Percentiles rank a stretch among this genome's conserved stretches.
phyloP scores from a whole-genome alignment of 1,139 yeast genomes.

The Zhuliangozyma parablackwelliae region DNA sequence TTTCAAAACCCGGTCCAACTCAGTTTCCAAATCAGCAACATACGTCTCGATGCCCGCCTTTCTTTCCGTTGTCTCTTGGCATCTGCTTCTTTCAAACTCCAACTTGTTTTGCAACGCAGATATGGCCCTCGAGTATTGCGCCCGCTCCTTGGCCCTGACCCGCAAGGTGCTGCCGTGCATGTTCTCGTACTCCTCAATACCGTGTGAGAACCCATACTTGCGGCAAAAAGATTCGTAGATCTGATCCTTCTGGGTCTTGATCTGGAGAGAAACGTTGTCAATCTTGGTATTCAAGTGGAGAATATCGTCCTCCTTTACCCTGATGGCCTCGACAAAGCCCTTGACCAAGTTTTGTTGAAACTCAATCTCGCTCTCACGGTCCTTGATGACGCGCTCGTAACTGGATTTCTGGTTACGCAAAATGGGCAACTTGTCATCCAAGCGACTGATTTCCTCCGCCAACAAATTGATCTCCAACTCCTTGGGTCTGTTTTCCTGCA shows the following conservation, averaged over 20 bases:
- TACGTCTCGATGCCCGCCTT: slow-evolving; percentile 32
- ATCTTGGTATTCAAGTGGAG: slow-evolving; percentile 29
- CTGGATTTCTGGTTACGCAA: slow-evolving; percentile 49
- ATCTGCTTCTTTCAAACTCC: slow-evolving; percentile 58
- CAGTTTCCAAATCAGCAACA: slow-evolving; percentile 27
- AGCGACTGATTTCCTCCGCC: slow-evolving; percentile 46
- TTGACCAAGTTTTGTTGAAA: slow-evolving; percentile 35
- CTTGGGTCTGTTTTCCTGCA: slow-evolving; percentile 48
- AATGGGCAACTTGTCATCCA: slow-evolving; percentile 53
- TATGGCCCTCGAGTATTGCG: slow-evolving; percentile 57
- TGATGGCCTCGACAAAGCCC: slow-evolving; percentile 16
- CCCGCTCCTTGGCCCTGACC: slow-evolving; percentile 58
- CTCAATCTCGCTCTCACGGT: slow-evolving; percentile 51
- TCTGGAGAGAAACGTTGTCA: slow-evolving; percentile 19
- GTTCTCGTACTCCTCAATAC: slow-evolving; percentile 63
- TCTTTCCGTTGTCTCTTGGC: slow-evolving; percentile 47
- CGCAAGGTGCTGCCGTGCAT: slow-evolving; percentile 61
- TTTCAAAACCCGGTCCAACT: slow-evolving; percentile 24
- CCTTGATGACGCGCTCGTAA: slow-evolving; percentile 49
- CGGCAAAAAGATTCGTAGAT: slow-evolving; percentile 55
- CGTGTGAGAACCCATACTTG: slow-evolving; percentile 46
- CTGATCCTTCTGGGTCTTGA: slow-evolving; percentile 35
- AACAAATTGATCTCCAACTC: slow-evolving; percentile 56
- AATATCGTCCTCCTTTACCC: slow-evolving; percentile 17
- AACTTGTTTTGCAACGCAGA: slow-evolving; percentile 59